Evolutionary conservation across 2,329 filamentous ascomycete genomes (phyloP), one percentile per base, ranked within the genome.

Genomic region (Myrmaecium sp.): DNA sequence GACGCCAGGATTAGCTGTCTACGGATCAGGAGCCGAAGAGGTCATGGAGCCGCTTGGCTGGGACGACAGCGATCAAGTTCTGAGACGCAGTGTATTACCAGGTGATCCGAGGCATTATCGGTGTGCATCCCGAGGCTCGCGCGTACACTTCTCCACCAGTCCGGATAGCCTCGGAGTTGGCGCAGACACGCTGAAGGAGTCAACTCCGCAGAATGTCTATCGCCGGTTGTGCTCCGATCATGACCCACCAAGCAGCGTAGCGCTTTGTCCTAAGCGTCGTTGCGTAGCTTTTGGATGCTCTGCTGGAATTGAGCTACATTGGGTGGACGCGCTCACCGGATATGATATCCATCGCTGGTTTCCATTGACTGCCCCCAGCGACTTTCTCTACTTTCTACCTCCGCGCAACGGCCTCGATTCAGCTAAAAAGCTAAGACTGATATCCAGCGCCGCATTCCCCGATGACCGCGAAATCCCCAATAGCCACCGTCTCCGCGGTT

Each of bases 211-310:
- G 37, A 60, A 30, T 36, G 44, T 55, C 38, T 64, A 60, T 39
- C 54, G 58, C 21, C 56, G 65, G 33, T 40, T 77, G 21, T 74
- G 71, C 39, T 67, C 62, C 2, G 49, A 62, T 19, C 64, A 74
- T 28, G 69, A 75, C 34, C 66, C 66, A 10, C 72, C 73, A 8
- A 61, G 66, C n/a, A 73, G 67, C 20, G 62, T 76, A 6, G 65
- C 71, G 1, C 64, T 77, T 17, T 74, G 66, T 36, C 71, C 71
- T n/a, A 65, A 71, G 30, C 59, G 67, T 23, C 60, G 62, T 26
- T 74, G 69, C 36, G 65, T 74, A 17, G 71, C 69, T 6, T 77
- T 75, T 50, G 72, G 72, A 9, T 74, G 67, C 34, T 60, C 62
- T 8, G 56, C 61, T 5, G 66, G 70, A 1, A 66, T 76, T 27